Evolutionary conservation across 2,329 filamentous ascomycete genomes (phyloP), one percentile per base, ranked within the genome.

Genomic region (Diplodia sapinea): DNA sequence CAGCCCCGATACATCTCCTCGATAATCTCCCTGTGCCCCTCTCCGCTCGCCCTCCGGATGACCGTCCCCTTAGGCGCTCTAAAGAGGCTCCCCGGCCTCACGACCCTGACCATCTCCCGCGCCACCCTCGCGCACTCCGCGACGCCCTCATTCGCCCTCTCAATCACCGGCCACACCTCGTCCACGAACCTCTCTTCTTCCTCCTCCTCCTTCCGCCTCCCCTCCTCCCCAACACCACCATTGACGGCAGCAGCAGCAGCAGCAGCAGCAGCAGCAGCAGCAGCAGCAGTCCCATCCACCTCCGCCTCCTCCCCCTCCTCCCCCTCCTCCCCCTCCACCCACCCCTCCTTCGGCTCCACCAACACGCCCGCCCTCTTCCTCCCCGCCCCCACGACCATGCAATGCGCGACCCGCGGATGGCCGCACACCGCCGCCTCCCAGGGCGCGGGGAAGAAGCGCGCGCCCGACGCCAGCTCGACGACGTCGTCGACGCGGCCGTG

Each of bases 41-140:
- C 50, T 13, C 50, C 50, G 6, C 50, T 52, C 50, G 50, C 50
- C 50, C 26, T 52, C 50, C 50, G 1, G 2, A 52, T 17, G 2
- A 52, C 50, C 26, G 50, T 52, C 50, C 50, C 50, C 50, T 52
- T 52, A 5, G 50, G 50, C 50, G 50, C 50, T 26, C 50, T 52
- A 3, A 52, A 26, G 26, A 52, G 31, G 12, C 23, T 29, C 26
- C 50, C 50, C 1, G 15, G 23, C 5, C 12, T 8, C 13, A 52
- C 50, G 12, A 52, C 50, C 26, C 50, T 52, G 3, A 52, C 50
- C 50, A 52, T 52, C 4, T 17, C 50, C 50, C 50, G 26, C 50
- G 1, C 50, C 26, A 52, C 50, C 50, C 50, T 31, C 50, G 50
- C 50, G 12, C 26, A 52, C 50, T 17, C 26, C 15, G 4, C 13